Percentiles rank a stretch among this genome's conserved stretches.
phyloP scores from a whole-genome alignment of 2,329 filamentous ascomycete species.

The Lasiodiplodia citricola region DNA sequence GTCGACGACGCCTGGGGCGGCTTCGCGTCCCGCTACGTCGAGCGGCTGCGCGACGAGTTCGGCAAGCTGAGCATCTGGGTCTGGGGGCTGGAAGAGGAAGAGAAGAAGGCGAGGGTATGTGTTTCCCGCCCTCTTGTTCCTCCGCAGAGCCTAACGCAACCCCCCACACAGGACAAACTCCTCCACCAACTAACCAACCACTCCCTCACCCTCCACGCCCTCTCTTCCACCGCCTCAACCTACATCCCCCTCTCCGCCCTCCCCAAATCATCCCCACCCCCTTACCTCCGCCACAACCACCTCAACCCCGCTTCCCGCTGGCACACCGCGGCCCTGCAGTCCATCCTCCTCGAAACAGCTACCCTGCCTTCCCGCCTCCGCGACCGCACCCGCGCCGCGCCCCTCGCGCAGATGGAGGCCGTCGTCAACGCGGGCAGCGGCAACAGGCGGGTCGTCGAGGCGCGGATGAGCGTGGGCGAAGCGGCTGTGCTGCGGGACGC shows the following conservation, averaged over 20 bases:
- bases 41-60: constrained; percentile 85
- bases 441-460: constrained; percentile 77
- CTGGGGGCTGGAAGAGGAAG: constrained; percentile 76
- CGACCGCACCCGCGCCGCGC: constrained; percentile 51
- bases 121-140: too few species aligned
- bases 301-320: constrained; percentile 72
- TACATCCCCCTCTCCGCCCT: constrained; percentile 74
- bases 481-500: constrained; percentile 39
- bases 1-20: constrained; percentile 60
- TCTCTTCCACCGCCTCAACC: constrained; percentile 74
- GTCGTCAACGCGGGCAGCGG: constrained; percentile 70
- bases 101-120: constrained; percentile 9
- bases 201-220: constrained; percentile 71
- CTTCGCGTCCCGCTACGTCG: constrained; percentile 51
- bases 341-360: constrained; percentile 76
- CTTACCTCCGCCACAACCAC: constrained; percentile 53
- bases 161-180: constrained; percentile 60
- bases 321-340: constrained; percentile 79
- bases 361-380: constrained; percentile 76
- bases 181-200: constrained; percentile 73
- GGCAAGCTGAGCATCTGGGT: constrained; percentile 77
- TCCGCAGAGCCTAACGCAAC: too few species aligned
- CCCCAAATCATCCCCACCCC: constrained; percentile 68
- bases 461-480: constrained; percentile 68
- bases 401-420: constrained; percentile 67